These are phyloP conservation scores for Floccularia luteovirens DNA, from an alignment of 768 basidiomycete genomes.

Conservation along the genomic window DNA sequence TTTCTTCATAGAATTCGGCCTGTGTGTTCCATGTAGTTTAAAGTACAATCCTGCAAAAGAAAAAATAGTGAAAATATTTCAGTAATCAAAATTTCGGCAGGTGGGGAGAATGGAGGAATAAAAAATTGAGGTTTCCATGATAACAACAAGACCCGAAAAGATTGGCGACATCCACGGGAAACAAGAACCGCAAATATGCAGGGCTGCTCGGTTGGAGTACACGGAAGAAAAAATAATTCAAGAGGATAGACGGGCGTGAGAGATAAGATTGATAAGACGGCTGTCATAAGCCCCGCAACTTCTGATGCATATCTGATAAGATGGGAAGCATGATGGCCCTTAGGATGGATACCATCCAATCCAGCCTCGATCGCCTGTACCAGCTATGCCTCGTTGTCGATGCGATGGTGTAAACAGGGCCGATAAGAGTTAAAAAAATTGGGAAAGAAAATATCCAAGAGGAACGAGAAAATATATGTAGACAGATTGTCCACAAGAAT, in stretches of 20 bases:
- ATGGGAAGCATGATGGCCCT: conserved; percentile 16
- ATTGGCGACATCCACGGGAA: conserved; percentile 7
- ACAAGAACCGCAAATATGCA: conserved; percentile 11
- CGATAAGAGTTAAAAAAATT: background rate
- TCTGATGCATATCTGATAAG: conserved; percentile 37
- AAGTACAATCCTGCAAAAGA: conserved; percentile 78
- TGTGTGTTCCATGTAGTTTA: conserved; percentile 95
- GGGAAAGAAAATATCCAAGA: background rate
- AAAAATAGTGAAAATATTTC: conserved; percentile 7
- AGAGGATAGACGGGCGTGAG: conserved; percentile 2
- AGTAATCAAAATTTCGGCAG: conserved; percentile 3
- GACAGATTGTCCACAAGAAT: background rate
- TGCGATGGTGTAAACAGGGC: no score
- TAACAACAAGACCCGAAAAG: conserved; percentile 7
- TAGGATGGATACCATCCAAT: background rate
- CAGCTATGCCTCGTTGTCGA: no score
- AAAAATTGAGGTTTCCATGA: no score
- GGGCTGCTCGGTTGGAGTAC: no score
- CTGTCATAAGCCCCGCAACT: no score
- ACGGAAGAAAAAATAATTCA: conserved; percentile 6
- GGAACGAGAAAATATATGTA: no score
- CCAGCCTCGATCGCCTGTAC: no score
- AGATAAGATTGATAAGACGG: conserved; percentile 6
- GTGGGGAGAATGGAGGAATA: conserved; percentile 2
- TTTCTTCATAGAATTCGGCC: conserved; percentile 99